phyloP scores from a whole-genome alignment of 306 rosid genomes.

The Cucumis cinereus region DNA sequence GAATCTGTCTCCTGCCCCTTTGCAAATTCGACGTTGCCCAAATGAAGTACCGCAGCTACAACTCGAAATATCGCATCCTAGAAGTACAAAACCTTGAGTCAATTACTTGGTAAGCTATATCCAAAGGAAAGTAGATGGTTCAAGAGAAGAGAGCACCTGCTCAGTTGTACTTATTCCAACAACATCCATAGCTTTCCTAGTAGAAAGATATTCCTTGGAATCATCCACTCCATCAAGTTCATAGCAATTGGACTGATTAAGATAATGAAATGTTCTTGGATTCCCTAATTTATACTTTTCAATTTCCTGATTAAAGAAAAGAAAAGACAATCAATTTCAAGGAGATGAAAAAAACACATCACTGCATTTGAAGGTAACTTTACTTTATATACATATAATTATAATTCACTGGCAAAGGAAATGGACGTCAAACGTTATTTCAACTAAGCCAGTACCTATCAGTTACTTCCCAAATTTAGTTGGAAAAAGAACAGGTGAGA shows the following conservation, averaged over 20 bases:
- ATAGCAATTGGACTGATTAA: slow-evolving; percentile 73
- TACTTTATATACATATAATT: neutral
- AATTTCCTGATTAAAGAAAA: slow-evolving; percentile 32
- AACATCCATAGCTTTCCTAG: slow-evolving; percentile 90
- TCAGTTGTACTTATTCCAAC: slow-evolving; percentile 72
- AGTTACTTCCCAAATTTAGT: neutral
- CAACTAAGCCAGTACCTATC: neutral
- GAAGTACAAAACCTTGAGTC: slow-evolving; percentile 10
- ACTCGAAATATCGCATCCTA: slow-evolving; percentile 88
- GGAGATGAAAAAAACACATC: neutral
- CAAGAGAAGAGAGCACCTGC: slow-evolving; percentile 41
- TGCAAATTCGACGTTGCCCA: slow-evolving; percentile 78
- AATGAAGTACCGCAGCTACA: slow-evolving; percentile 84
- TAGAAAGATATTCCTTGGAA: slow-evolving; percentile 60
- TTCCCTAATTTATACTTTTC: slow-evolving; percentile 61
- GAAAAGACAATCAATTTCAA: neutral
- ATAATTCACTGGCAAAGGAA: neutral
- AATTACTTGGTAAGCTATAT: neutral
- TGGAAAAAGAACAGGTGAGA: neutral
- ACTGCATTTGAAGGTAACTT: neutral
- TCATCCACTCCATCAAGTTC: slow-evolving; percentile 67
- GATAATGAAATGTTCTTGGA: slow-evolving; percentile 67
- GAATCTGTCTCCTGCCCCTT: slow-evolving; percentile 72
- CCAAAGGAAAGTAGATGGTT: neutral
- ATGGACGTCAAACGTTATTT: neutral